Evolutionary conservation across 2,329 filamentous ascomycete genomes (phyloP).

Genomic region (Aspergillus sergii): DNA sequence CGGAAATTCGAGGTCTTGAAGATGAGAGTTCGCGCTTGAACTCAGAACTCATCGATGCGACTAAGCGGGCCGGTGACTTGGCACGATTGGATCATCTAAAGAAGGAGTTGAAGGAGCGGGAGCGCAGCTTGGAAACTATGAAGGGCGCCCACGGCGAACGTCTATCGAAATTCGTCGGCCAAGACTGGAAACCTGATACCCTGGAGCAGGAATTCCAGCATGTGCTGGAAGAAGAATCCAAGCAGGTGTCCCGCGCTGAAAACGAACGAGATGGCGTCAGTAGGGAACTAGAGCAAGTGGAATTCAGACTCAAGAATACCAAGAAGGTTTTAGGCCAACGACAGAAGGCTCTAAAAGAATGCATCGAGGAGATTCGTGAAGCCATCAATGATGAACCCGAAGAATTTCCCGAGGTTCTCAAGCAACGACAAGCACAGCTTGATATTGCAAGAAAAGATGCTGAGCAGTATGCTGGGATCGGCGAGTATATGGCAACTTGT

Average conservation of each 20-base stretch:
- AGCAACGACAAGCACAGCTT: conserved; percentile 54
- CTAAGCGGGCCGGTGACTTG: conserved; percentile 75
- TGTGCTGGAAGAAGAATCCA: conserved; percentile 60
- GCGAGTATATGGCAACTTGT: conserved; percentile 72
- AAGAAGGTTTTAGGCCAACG: conserved; percentile 68
- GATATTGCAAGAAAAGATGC: conserved; percentile 63
- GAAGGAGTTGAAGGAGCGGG: conserved; percentile 74
- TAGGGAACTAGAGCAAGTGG: conserved; percentile 74
- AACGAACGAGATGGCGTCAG: conserved; percentile 69
- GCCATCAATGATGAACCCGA: conserved; percentile 56
- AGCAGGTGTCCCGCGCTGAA: conserved; percentile 65
- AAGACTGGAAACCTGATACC: conserved; percentile 68
- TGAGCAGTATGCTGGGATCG: conserved; percentile 67
- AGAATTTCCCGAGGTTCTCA: conserved; percentile 56
- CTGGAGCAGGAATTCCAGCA: conserved; percentile 73
- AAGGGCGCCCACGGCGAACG: conserved; percentile 72
- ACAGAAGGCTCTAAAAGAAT: conserved; percentile 62
- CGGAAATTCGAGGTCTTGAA: conserved; percentile 69
- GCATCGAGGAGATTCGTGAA: conserved; percentile 64
- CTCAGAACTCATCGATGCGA: conserved; percentile 81
- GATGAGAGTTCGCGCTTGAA: conserved; percentile 71
- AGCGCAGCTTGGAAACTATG: conserved; percentile 76
- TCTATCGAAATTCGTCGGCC: conserved; percentile 65
- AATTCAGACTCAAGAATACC: conserved; percentile 69
- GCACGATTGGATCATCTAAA: conserved; percentile 82